Evolutionary conservation across 2,329 filamentous ascomycete species (phyloP).

Genomic region (Botryotinia calthae): DNA sequence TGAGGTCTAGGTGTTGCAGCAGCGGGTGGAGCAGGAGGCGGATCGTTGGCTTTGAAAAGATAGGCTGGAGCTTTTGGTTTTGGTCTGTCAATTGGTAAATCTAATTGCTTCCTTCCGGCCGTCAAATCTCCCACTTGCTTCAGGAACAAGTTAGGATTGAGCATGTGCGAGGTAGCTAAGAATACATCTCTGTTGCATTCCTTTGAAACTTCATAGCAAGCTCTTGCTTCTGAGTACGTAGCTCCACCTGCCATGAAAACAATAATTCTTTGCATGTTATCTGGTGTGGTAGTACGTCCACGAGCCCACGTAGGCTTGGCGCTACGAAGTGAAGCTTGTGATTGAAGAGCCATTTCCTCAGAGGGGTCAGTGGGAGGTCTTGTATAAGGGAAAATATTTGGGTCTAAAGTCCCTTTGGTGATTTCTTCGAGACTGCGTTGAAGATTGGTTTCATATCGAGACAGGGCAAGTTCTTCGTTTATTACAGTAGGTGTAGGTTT

Average conservation of each 20-base stretch:
- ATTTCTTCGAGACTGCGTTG: constrained; percentile 80
- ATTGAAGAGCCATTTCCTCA: constrained; percentile 53
- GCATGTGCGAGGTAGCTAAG: constrained; percentile 87
- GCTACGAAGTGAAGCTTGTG: constrained; percentile 75
- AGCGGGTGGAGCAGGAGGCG: constrained; percentile 46
- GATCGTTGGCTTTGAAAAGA: constrained; percentile 71
- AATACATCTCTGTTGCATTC: constrained; percentile 77
- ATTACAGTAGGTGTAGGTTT: constrained; percentile 56
- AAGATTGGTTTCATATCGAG: constrained; percentile 77
- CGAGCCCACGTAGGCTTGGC: constrained; percentile 96
- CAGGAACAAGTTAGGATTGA: constrained; percentile 78
- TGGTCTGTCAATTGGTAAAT: constrained; percentile 77
- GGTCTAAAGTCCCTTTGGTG: constrained; percentile 65
- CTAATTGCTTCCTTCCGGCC: constrained; percentile 69
- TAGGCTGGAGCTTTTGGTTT: constrained; percentile 80
- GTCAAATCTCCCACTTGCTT: constrained; percentile 80
- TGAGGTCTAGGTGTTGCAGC: constrained; percentile 22
- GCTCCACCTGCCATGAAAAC: constrained; percentile 95
- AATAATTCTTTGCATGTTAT: constrained; percentile 86
- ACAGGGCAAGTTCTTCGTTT: constrained; percentile 79
- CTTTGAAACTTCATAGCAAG: constrained; percentile 82
- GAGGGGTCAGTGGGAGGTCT: constrained; percentile 65
- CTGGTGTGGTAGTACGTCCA: constrained; percentile 67
- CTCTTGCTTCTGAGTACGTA: constrained; percentile 84
- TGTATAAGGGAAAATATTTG: constrained; percentile 66